Conservation (phyloP, 495 filamentous ascomycete species). For the Aspergillus steynii region DNA sequence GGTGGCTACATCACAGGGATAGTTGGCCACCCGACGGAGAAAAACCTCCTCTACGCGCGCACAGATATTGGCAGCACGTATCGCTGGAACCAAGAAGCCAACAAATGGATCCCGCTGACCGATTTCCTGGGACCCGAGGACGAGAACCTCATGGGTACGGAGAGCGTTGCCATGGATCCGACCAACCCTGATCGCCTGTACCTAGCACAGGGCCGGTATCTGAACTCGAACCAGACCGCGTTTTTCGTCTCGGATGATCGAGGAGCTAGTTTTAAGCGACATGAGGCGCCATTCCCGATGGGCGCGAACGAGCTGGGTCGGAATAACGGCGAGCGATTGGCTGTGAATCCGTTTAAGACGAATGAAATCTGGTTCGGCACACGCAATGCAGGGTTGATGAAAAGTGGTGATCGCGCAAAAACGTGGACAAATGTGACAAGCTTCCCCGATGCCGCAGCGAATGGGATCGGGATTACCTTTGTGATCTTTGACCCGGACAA, state of each 20-base stretch:
- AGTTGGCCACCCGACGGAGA: slow-evolving; percentile 56
- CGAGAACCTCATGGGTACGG: slow-evolving; percentile 41
- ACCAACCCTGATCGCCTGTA: slow-evolving; percentile 55
- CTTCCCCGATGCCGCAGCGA: slow-evolving; percentile 46
- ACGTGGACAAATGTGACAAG: slow-evolving; percentile 59
- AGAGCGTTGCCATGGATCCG: slow-evolving; percentile 59
- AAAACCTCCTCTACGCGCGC: slow-evolving; percentile 59
- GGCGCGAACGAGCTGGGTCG: slow-evolving; percentile 68
- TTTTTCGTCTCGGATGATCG: slow-evolving; percentile 20
- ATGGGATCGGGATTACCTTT: slow-evolving; percentile 20
- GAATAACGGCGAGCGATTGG: slow-evolving; percentile 62
- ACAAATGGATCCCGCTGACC: slow-evolving; percentile 58
- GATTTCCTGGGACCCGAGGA: slow-evolving; percentile 40
- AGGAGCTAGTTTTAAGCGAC: slow-evolving; percentile 12
- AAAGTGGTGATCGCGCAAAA: slow-evolving; percentile 55
- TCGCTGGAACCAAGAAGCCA: slow-evolving; percentile 49
- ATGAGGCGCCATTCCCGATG: slow-evolving; percentile 52
- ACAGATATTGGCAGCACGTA: slow-evolving; percentile 67
- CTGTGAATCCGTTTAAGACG: slow-evolving; percentile 50
- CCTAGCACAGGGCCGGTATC: slow-evolving; percentile 47
- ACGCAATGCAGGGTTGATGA: slow-evolving; percentile 51
- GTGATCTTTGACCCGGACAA: slow-evolving; percentile 23
- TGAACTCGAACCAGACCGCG: slow-evolving; percentile 15
- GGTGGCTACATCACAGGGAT: slow-evolving; percentile 62
- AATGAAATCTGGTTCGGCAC: slow-evolving; percentile 20